Evolutionary conservation across 768 basidiomycete genomes (phyloP).

Genomic region (Naganishia kalamii): DNA sequence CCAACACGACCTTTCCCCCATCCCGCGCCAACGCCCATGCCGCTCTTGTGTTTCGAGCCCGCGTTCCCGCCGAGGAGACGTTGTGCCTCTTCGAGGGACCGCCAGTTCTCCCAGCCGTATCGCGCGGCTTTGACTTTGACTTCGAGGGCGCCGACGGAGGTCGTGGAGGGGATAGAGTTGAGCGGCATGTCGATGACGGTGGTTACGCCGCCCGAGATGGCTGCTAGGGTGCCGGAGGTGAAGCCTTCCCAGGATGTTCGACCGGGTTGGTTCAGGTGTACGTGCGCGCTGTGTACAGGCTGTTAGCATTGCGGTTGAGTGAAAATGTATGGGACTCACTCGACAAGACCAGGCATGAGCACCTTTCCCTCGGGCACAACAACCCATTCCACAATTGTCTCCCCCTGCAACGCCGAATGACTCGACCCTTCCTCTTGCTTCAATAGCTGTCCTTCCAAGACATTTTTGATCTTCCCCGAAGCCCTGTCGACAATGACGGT

Average conservation of each 20-base stretch:
- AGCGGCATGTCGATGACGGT: constrained; percentile 96
- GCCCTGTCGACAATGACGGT: constrained; percentile 58
- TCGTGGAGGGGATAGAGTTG: constrained; percentile 94
- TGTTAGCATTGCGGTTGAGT: background rate
- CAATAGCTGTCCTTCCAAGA: constrained; percentile 48
- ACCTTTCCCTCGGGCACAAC: constrained; percentile 59
- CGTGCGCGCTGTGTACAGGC: constrained; percentile 49
- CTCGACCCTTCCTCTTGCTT: background rate
- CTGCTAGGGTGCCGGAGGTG: constrained; percentile 81
- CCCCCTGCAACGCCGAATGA: constrained; percentile 38
- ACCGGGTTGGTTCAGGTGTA: constrained; percentile 90
- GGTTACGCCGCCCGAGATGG: constrained; percentile 88
- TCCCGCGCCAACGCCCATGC: constrained; percentile 18
- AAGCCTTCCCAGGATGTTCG: constrained; percentile 94
- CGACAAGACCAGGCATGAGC: constrained; percentile 72
- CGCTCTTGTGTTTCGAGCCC: background rate
- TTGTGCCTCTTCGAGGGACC: constrained; percentile 16
- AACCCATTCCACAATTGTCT: constrained; percentile 42
- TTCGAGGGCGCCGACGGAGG: constrained; percentile 68
- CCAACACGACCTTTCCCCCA: constrained; percentile 12
- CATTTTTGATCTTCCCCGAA: constrained; percentile 59
- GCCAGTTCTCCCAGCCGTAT: constrained; percentile 50
- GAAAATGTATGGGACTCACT: constrained; percentile 52
- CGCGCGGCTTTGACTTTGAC: constrained; percentile 65
- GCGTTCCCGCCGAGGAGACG: background rate